A percentile compares a stretch with the other conserved stretches of the same genome.
Conservation (phyloP, 805 yeast species). For the Ogataea trehaloabstinens region DNA sequence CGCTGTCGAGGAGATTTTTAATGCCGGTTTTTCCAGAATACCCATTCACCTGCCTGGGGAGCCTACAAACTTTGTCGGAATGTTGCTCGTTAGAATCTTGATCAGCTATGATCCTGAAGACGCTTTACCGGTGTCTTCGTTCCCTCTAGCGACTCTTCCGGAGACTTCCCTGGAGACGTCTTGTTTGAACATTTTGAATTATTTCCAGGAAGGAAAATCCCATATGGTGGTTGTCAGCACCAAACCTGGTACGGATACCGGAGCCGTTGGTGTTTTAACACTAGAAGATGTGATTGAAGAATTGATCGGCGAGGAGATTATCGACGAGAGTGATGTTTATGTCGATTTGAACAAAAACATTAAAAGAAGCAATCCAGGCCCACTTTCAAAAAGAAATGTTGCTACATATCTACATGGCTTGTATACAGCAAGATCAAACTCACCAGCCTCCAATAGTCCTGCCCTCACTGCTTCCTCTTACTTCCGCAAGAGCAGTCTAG, state of each 20-base stretch:
- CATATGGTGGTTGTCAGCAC: conserved; percentile 94
- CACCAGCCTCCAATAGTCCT: conserved; percentile 7
- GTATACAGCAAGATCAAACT: conserved; percentile 32
- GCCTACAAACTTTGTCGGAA: conserved; percentile 88
- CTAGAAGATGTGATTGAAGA: conserved; percentile 98
- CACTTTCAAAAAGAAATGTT: conserved; percentile 65
- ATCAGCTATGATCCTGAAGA: conserved; percentile 98
- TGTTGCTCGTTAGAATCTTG: conserved; percentile 87
- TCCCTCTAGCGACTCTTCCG: conserved; percentile 94
- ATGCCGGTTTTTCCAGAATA: conserved; percentile 92
- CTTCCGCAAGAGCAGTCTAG: conserved; percentile 16
- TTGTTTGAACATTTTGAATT: conserved; percentile 88
- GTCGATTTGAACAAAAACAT: conserved; percentile 87
- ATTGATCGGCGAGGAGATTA: conserved; percentile 94
- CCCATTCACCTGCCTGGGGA: conserved; percentile 91
- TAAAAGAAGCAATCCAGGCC: conserved; percentile 74
- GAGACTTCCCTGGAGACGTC: conserved; percentile 92
- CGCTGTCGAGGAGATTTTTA: conserved; percentile 84
- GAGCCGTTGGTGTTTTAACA: conserved; percentile 89
- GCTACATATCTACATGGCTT: conserved; percentile 66
- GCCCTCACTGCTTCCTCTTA: conserved; percentile 13
- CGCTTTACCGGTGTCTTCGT: conserved; percentile 84
- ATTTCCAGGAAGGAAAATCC: conserved; percentile 96
- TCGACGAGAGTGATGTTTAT: conserved; percentile 93
- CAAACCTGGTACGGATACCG: conserved; percentile 73